A percentile compares a stretch with the other conserved stretches of the same genome.
These are phyloP conservation scores for Tolypocladium paradoxum DNA, from an alignment of 2,329 filamentous ascomycete genomes.

Conservation along the genomic window DNA sequence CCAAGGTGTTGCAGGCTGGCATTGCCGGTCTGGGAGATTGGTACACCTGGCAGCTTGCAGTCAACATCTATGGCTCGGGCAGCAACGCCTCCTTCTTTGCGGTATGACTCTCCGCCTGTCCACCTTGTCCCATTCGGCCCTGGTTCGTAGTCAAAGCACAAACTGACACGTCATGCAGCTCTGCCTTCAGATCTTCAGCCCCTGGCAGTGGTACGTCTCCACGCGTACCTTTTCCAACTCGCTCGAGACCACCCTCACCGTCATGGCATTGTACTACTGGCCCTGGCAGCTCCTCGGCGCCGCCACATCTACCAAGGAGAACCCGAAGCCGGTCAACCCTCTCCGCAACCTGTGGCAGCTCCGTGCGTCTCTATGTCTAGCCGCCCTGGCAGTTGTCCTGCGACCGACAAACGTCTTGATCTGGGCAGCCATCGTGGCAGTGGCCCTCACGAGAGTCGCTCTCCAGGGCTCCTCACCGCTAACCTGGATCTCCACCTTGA, in stretches of 20 bases:
- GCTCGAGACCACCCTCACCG: constrained; percentile 79
- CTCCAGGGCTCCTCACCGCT: constrained; percentile 28
- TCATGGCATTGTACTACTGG: constrained; percentile 70
- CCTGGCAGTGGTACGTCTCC: constrained; percentile 96
- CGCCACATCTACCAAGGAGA: constrained; percentile 26
- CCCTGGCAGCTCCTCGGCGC: constrained; percentile 63
- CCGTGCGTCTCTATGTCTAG: constrained; percentile 57
- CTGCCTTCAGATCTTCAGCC: constrained; percentile 24
- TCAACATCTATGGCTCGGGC: constrained; percentile 57
- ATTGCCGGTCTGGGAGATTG: constrained; percentile 73
- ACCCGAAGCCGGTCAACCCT: constrained; percentile 19
- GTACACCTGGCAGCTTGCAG: constrained; percentile 77
- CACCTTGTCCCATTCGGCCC: neutral
- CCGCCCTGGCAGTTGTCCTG: constrained; percentile 72
- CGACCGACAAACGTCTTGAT: constrained; percentile 84
- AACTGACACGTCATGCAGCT: constrained; percentile 14
- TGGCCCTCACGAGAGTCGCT: constrained; percentile 32
- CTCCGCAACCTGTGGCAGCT: constrained; percentile 18
- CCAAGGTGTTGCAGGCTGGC: constrained; percentile 64
- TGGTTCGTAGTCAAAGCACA: neutral
- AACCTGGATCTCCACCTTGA: constrained; percentile 29
- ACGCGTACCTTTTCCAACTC: constrained; percentile 91
- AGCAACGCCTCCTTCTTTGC: constrained; percentile 57
- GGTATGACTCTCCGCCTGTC: constrained; percentile 31
- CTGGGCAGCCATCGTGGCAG: constrained; percentile 56